phyloP scores from a whole-genome alignment of 2,329 filamentous ascomycete species.

The Talaromyces sp. region DNA sequence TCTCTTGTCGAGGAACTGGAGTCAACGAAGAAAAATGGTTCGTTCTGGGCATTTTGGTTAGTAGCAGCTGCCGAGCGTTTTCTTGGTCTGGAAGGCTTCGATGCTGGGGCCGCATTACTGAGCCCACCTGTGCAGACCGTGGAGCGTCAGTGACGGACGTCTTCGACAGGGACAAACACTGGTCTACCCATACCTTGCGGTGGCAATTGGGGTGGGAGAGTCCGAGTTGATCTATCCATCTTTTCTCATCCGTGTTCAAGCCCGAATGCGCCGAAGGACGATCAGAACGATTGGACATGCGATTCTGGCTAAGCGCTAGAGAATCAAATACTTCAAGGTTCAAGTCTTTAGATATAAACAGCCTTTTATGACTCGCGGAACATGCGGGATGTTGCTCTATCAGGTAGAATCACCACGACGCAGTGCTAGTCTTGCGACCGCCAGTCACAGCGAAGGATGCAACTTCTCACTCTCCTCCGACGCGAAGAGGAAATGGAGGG shows the following conservation, averaged over 20 bases:
- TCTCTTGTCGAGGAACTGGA: constrained; percentile 34
- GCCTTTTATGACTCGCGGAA: not conserved
- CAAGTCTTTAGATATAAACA: not conserved
- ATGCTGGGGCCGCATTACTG: not conserved
- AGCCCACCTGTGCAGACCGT: not conserved
- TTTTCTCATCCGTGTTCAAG: not conserved
- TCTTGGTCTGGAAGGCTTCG: constrained; percentile 19
- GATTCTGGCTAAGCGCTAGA: not conserved
- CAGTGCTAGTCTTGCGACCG: not conserved
- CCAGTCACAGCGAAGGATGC: not conserved
- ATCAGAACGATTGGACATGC: not conserved
- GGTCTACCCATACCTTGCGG: not conserved
- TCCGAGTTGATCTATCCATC: not conserved
- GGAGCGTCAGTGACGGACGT: not conserved
- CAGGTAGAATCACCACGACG: not conserved
- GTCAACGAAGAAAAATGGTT: constrained; percentile 37
- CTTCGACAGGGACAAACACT: not conserved
- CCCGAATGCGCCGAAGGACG: not conserved
- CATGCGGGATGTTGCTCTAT: not conserved
- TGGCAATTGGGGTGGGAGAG: not conserved
- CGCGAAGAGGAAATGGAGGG: not conserved
- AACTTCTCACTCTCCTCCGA: not conserved
- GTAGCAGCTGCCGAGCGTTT: constrained; percentile 20
- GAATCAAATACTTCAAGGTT: not conserved
- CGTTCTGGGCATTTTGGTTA: constrained; percentile 19